Percentiles rank a stretch among this genome's conserved stretches.
These are phyloP conservation scores for Schizosaccharomyces octosporus DNA, from an alignment of 805 yeast species.

Conservation along the genomic window DNA sequence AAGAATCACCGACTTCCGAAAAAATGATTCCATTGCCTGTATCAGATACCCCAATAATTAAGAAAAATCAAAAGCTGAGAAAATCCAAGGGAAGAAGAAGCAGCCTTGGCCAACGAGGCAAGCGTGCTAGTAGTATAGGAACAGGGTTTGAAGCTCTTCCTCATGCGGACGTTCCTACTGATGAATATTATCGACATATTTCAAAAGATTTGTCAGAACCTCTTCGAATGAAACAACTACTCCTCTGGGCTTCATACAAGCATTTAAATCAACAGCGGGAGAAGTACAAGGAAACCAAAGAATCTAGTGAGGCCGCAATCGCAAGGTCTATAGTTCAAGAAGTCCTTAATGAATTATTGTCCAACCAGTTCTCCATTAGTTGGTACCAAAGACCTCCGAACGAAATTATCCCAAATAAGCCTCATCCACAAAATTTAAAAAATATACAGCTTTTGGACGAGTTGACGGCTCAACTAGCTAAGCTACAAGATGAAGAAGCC, in stretches of 20 bases:
- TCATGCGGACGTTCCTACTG: conserved; percentile 32
- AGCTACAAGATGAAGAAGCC: neutral
- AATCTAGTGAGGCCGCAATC: conserved; percentile 9
- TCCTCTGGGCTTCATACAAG: conserved; percentile 43
- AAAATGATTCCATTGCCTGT: conserved; percentile 12
- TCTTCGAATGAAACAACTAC: conserved; percentile 41
- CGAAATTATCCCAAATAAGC: conserved; percentile 12
- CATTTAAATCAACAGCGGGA: conserved; percentile 14
- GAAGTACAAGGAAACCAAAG: conserved; percentile 4
- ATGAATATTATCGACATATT: conserved; percentile 32
- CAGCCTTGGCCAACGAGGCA: conserved; percentile 27
- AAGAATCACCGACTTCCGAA: neutral
- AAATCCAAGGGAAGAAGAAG: conserved; percentile 10
- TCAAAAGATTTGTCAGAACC: conserved; percentile 45
- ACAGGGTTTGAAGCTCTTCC: conserved; percentile 46
- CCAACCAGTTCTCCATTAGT: conserved; percentile 36
- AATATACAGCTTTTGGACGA: conserved; percentile 25
- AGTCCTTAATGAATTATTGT: conserved; percentile 29
- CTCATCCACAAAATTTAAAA: conserved; percentile 35
- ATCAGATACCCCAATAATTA: conserved; percentile 18
- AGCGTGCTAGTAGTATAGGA: conserved; percentile 48
- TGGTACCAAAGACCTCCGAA: conserved; percentile 31
- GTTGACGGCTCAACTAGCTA: conserved; percentile 6
- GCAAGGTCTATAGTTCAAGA: conserved; percentile 45
- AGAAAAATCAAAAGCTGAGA: conserved; percentile 16